Evolutionary conservation across 139 green algal genomes (phyloP), one percentile per base, ranked within the genome.

Genomic region (Chlamydomonas sp.): DNA sequence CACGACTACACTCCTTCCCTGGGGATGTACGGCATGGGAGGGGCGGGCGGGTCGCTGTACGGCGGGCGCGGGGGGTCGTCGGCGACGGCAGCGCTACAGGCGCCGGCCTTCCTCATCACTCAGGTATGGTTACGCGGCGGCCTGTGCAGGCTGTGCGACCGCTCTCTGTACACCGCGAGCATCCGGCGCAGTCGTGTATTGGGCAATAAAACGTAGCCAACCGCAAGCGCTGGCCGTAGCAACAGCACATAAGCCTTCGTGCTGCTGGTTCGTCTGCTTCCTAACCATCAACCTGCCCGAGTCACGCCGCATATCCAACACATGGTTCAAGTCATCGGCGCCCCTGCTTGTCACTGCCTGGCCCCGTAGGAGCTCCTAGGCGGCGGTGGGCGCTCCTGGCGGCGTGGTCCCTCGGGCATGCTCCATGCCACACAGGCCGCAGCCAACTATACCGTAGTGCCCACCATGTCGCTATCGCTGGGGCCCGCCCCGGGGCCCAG

Each of bases 1-100:
- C 84, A 58, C 10, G 84, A 88, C 76, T 88, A 88, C 57, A 88
- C 84, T 20, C 84, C 84, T 64, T 71, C 57, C 57, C 17, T 80
- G 5, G 83, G 83, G 57, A 69, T 83, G 75, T 88, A 83, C 75
- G 31, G 31, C 31, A 49, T 49, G 31, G 31, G 31, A 49, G 31
- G 31, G 31, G 31, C 31, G 31, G 31, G 31, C 31, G 31, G 31
- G 31, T 49, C 31, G 31, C 31, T 49, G 31, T 49, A 49, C 20
- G 71, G 71, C 71, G 71, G 71, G 18, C 69, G 16, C 4, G 10
- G 8, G 10, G 71, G 81, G 14, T 64, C 71, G 61, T 72, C 83
- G 63, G 72, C 73, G 71, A 62, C 83, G 62, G 72, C 83, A 63
- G 73, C 83, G 64, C 74, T 83, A 62, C 63, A 75, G 6, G 83